Base-by-base conservation (phyloP, 192 early-diverging fungal species). In the Umbelopsis ramanniana region DNA sequence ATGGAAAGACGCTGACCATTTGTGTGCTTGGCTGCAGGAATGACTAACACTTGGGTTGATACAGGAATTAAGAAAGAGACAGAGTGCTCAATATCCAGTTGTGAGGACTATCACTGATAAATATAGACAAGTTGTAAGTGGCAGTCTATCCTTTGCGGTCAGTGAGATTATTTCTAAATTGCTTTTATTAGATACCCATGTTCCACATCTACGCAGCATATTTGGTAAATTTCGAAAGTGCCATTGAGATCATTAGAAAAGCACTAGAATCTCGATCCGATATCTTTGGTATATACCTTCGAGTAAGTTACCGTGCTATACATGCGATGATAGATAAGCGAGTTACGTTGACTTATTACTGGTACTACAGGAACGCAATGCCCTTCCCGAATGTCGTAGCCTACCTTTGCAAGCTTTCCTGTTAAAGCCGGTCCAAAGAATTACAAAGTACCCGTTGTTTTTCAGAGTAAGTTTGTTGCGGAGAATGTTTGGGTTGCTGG, bases 61-160 rank as follows among this genome's bases (percentile, higher is more conserved):
- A 50, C n/a, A 63, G 57, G 57, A 63, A 17, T 35, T 63, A 33
- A 22, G 17, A 63, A 63, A 63, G 33, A 29, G 57, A 17, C 57
- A 63, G 33, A 37, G 12, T 17, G 57, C 57, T 17, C 57, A 63
- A 37, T 63, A 63, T 63, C 57, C 57, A 7, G 14, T 63, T 19
- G 57, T 63, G 4, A 63, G 26, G 57, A 37, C 57, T 19, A 63
- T 63, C 17, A 37, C 57, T 19, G 57, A 63, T 35, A 63, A 63
- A 63, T 63, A 37, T n/a, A 29, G 57, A 63, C 57, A 63, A 63
- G 57, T 35, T 63, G 57, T 63, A 19, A 63, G 57, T 63, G 3
- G 10, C 26, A 21, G 15, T 6, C 0, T 6, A 8, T 19, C 0
- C 17, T 50, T 17, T 15, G 6, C 48, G 7, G 48, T 1, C 17